phyloP scores from a whole-genome alignment of 2,329 filamentous ascomycete genomes.

The Clonostachys chloroleuca region DNA sequence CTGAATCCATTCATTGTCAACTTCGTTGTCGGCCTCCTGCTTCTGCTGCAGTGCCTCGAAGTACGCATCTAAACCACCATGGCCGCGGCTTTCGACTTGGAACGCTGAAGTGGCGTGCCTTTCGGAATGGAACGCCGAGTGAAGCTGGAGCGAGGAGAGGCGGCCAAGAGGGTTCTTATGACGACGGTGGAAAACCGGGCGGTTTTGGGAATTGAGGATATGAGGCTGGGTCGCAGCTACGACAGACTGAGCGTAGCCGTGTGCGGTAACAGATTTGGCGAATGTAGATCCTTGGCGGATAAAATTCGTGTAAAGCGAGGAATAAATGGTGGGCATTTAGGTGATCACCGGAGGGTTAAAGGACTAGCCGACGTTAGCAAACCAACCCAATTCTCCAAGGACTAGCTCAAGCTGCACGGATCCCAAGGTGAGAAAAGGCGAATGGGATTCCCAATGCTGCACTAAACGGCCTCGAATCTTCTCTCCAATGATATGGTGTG shows the following conservation, averaged over 20 bases:
- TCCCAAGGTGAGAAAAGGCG: no score
- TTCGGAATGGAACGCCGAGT: constrained; percentile 71
- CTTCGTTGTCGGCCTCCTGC: constrained; percentile 39
- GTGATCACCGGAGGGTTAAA: constrained; percentile 58
- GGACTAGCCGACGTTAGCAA: constrained; percentile 20
- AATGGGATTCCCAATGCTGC: no score
- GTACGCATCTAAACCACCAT: constrained; percentile 80
- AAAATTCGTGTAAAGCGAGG: constrained; percentile 70
- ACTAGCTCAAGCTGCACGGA: no score
- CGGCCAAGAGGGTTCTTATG: constrained; percentile 50
- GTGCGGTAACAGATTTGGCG: constrained; percentile 90
- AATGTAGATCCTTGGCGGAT: constrained; percentile 86
- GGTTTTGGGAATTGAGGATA: constrained; percentile 71
- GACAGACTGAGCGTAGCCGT: constrained; percentile 97
- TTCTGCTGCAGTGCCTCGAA: constrained; percentile 85
- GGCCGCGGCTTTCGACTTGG: constrained; percentile 50
- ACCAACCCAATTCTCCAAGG: no score
- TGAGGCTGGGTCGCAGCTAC: constrained; percentile 84
- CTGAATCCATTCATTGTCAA: constrained; percentile 84
- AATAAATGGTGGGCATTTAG: constrained; percentile 87
- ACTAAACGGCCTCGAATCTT: no score
- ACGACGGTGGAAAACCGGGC: constrained; percentile 57
- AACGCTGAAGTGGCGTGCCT: constrained; percentile 37
- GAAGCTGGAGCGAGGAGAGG: constrained; percentile 56
- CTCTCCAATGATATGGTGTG: no score